Evolutionary conservation across 2,329 filamentous ascomycete genomes (phyloP).

Genomic region (Hansfordia pulvinata): DNA sequence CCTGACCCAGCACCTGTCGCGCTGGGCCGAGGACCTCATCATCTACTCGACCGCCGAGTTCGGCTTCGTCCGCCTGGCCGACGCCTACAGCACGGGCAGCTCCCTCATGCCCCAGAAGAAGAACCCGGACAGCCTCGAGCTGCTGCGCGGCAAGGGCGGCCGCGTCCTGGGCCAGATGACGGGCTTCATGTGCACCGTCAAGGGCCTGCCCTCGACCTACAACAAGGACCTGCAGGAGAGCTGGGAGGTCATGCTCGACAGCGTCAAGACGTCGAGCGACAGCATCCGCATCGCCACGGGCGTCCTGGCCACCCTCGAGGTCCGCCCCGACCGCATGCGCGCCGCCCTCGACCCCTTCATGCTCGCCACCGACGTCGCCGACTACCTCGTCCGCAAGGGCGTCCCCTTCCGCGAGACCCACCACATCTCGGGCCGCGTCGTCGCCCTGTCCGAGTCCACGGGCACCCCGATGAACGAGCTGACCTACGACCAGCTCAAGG

Average conservation of each 20-base stretch:
- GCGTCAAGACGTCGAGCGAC: conserved; percentile 69
- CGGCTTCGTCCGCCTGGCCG: conserved; percentile 60
- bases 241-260: conserved; percentile 74
- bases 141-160: conserved; percentile 64
- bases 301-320: conserved; percentile 59
- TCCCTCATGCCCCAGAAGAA: conserved; percentile 78
- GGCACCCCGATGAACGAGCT: conserved; percentile 60
- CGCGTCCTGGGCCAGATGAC: conserved; percentile 40
- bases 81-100: conserved; percentile 68
- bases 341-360: conserved; percentile 71
- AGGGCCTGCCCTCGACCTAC: conserved; percentile 67
- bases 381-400: conserved; percentile 54
- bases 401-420: conserved; percentile 77
- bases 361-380: conserved; percentile 61
- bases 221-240: conserved; percentile 90
- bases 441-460: conserved; percentile 57
- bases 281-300: conserved; percentile 74
- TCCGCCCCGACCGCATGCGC: conserved; percentile 62
- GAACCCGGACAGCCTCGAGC: conserved; percentile 59
- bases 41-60: conserved; percentile 67
- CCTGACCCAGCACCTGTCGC: conserved; percentile 57
- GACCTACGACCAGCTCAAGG: conserved; percentile 50
- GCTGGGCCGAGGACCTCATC: conserved; percentile 63
- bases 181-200: conserved; percentile 60
- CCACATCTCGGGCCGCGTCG: conserved; percentile 64